A percentile compares a stretch with the other conserved stretches of the same genome.
Evolutionary conservation across 2,329 filamentous ascomycete species (phyloP).

Genomic region (Rachicladosporium sp.): DNA sequence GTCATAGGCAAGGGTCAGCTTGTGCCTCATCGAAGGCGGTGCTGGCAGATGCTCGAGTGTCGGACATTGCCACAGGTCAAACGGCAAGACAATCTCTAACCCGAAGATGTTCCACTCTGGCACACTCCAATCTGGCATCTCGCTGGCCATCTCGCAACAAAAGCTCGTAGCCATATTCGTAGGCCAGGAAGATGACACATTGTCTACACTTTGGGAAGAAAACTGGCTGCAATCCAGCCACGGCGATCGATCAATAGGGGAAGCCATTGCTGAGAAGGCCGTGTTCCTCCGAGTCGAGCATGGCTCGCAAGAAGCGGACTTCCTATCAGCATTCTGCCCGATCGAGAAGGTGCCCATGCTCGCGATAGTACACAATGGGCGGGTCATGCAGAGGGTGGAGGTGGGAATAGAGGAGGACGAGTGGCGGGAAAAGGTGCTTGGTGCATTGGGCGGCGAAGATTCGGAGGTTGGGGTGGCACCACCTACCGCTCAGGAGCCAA

Average conservation of each 20-base stretch:
- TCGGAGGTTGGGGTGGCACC: background rate
- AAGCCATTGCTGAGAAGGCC: constrained; percentile 47
- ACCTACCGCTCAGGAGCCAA: too few species aligned
- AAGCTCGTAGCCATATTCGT: constrained; percentile 82
- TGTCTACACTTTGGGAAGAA: constrained; percentile 38
- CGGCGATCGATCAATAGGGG: constrained; percentile 7
- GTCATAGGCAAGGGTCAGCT: too few species aligned
- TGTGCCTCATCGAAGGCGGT: too few species aligned
- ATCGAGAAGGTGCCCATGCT: constrained; percentile 67
- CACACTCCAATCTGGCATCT: constrained; percentile 68
- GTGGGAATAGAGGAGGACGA: constrained; percentile 50
- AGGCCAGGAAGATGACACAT: constrained; percentile 43
- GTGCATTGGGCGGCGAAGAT: constrained; percentile 17
- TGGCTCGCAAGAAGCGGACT: constrained; percentile 69
- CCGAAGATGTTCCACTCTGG: constrained; percentile 67
- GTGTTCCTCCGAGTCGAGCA: constrained; percentile 58
- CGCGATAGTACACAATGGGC: constrained; percentile 62
- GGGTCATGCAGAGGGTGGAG: constrained; percentile 64
- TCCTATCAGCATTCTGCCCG: constrained; percentile 70
- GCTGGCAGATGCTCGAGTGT: background rate
- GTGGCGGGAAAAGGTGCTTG: constrained; percentile 41
- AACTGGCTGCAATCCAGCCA: constrained; percentile 15
- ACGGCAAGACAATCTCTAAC: background rate
- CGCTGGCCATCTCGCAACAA: constrained; percentile 56
- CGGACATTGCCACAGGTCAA: background rate